Conservation (phyloP, 2,329 filamentous ascomycete species). For the Pseudocercospora fijiensis region DNA sequence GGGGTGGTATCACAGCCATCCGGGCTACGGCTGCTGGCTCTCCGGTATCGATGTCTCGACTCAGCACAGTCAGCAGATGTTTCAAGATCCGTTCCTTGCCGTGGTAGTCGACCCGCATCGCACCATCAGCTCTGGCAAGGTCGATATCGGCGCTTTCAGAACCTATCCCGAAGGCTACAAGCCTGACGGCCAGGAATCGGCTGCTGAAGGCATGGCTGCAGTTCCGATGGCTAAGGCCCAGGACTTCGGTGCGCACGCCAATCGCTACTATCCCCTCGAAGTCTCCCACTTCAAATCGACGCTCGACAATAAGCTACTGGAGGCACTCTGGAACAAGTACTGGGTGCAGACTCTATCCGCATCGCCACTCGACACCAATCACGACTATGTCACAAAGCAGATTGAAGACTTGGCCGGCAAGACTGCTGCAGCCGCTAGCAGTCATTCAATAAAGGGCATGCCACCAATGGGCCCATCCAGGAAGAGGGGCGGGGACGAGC, state of each 20-base stretch:
- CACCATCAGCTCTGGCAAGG: conserved; percentile 89
- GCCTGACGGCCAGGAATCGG: conserved; percentile 43
- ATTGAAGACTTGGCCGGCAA: conserved; percentile 85
- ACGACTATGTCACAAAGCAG: conserved; percentile 89
- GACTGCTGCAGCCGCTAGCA: conserved; percentile 50
- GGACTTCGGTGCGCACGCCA: conserved; percentile 91
- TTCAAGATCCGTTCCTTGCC: conserved; percentile 86
- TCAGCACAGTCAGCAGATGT: conserved; percentile 79
- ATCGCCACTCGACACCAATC: conserved; percentile 84
- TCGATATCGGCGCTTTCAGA: conserved; percentile 95
- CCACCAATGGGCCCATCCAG: conserved; percentile 28
- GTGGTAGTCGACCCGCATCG: conserved; percentile 96
- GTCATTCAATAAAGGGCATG: conserved; percentile 22
- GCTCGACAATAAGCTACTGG: conserved; percentile 81
- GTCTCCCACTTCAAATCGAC: conserved; percentile 94
- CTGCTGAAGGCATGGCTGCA: conserved; percentile 64
- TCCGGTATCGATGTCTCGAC: conserved; percentile 93
- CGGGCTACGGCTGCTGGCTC: conserved; percentile 97
- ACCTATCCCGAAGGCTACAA: conserved; percentile 79
- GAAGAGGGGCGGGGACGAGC: conserved; percentile 45
- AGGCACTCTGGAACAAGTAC: conserved; percentile 97
- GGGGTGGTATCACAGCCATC: conserved; percentile 97
- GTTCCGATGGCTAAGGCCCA: conserved; percentile 92
- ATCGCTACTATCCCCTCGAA: conserved; percentile 85
- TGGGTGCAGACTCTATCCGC: conserved; percentile 96